Evolutionary conservation across 108 stramenopile species (phyloP).

Genomic region (Epipyxis sp.): DNA sequence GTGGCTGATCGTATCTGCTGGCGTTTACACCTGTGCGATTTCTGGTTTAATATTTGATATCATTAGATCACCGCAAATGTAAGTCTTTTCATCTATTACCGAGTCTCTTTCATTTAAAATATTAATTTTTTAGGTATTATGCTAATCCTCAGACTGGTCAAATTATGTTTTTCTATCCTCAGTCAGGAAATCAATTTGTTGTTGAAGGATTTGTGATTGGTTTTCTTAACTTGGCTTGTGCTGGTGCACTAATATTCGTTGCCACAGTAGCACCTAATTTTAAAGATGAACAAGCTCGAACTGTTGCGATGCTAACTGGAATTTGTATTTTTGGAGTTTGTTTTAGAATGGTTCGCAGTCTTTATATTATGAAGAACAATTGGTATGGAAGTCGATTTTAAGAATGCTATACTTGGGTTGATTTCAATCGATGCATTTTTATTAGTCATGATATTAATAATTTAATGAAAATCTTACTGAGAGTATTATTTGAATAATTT

Average conservation of each 20-base stretch:
- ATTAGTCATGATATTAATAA: no score
- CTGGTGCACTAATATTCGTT: background rate
- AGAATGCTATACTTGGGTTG: no score
- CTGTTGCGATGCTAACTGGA: background rate
- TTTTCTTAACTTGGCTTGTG: slow-evolving; percentile 11
- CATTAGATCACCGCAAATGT: slow-evolving; percentile 6
- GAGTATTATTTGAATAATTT: no score
- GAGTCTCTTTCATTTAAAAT: background rate
- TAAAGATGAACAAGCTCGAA: background rate
- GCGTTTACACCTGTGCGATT: slow-evolving; percentile 23
- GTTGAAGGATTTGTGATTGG: slow-evolving; percentile 39
- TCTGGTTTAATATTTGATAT: slow-evolving; percentile 32
- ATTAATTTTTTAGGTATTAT: background rate
- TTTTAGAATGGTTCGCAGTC: slow-evolving; percentile 4
- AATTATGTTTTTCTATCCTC: slow-evolving; percentile 34
- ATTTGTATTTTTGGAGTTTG: background rate
- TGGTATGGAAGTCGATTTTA: slow-evolving; percentile 2
- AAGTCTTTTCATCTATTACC: background rate
- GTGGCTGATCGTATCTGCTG: background rate
- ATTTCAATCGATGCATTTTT: no score
- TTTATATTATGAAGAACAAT: slow-evolving; percentile 12
- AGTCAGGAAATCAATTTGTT: slow-evolving; percentile 34
- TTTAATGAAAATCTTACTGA: no score
- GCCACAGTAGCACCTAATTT: background rate
- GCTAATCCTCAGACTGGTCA: slow-evolving; percentile 23